Conservation (phyloP, 2,329 filamentous ascomycete genomes). For the Ophiostoma australiae region DNA sequence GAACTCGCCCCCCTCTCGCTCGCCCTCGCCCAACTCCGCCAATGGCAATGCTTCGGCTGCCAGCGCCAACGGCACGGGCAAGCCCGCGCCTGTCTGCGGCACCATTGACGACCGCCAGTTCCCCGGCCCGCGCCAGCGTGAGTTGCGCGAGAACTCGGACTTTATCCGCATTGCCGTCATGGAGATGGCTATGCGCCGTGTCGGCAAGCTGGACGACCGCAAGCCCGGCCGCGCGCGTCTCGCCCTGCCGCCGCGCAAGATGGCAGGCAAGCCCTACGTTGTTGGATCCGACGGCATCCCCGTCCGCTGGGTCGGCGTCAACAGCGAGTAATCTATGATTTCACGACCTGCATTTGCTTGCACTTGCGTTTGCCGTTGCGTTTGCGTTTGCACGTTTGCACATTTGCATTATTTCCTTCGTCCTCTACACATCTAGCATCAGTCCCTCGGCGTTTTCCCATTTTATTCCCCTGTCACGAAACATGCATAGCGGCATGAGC, state of each 20-base stretch:
- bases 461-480: conserved; percentile 7
- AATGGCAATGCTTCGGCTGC: not conserved
- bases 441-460: not conserved
- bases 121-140: conserved; percentile 54
- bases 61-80: not conserved
- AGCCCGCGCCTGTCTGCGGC: not conserved
- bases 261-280: conserved; percentile 49
- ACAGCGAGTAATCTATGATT: conserved; percentile 14
- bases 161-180: conserved; percentile 67
- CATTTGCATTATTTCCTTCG: not conserved
- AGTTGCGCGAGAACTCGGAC: conserved; percentile 65
- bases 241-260: conserved; percentile 61
- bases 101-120: conserved; percentile 27
- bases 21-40: not conserved
- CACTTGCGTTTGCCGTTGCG: no score
- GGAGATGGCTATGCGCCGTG: conserved; percentile 66
- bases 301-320: conserved; percentile 49
- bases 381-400: not conserved
- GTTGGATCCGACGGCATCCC: conserved; percentile 56
- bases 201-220: conserved; percentile 61
- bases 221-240: conserved; percentile 63
- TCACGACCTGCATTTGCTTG: no score
- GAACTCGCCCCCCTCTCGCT: not conserved
- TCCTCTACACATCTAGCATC: conserved; percentile 2
- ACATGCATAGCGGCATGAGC: conserved; percentile 15